Base-by-base conservation (phyloP, 2,329 filamentous ascomycete genomes). In the Cercospora zeina region DNA sequence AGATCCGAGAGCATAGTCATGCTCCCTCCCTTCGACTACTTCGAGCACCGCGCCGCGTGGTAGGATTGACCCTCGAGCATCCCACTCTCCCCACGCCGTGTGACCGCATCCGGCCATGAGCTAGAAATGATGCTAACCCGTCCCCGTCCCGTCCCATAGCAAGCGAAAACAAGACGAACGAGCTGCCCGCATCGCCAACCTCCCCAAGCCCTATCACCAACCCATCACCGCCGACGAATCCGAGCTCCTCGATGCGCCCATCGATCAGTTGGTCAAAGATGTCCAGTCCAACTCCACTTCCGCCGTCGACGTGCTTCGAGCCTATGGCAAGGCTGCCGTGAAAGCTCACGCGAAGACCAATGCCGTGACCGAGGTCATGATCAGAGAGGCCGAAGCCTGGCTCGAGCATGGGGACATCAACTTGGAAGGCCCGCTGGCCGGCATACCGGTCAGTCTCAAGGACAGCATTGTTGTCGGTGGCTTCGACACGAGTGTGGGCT, bases 261-360 rank as follows among this genome's bases (percentile, higher is more conserved):
- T 97, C 63, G 85, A 89, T 67, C 82, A 89, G 61, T 85, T 96
- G 3, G 92, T 96, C 5, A 78, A 87, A 64, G 85, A 89, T 78
- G 89, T 96, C 3, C 90, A 93, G 33, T 83, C 85, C n/a, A 83
- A 87, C 49, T 77, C 81, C 58, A 80, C 86, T 54, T 82, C 83
- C 11, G 87, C 93, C 0, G 74, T 88, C 24, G 87, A 91, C 64
- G 84, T 97, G 51, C 85, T 97, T n/a, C 86, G 82, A 63, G 87
- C 91, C 10, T 97, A 97, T 74, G 89, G 89, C 71, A 96, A 96
- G 76, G 87, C 93, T 19, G 89, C 93, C 0, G 74, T 96, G 57
- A 88, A 87, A 71, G 93, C 91, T 1, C 93, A 97, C 36, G 83
- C 88, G 65, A 89, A 89, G 77, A 96, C 92, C 1, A 97, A 97